Percentiles rank a stretch among this genome's conserved stretches.
These are phyloP conservation scores for Lepraria neglecta DNA, from an alignment of 495 filamentous ascomycete genomes.

Conservation along the genomic window DNA sequence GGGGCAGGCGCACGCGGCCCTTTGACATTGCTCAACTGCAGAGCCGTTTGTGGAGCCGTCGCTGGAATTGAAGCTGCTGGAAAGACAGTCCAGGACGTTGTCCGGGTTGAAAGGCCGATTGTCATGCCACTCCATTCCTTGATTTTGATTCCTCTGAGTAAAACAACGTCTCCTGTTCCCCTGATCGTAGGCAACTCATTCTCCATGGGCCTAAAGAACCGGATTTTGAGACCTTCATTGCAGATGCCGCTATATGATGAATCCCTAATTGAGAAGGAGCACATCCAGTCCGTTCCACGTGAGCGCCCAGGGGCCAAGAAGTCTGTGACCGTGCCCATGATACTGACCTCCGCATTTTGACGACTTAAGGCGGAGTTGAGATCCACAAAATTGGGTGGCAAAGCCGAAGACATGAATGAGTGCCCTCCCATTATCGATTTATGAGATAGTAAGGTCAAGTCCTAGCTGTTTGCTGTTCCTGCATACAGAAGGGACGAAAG, in stretches of 20 bases:
- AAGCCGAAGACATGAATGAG: slow-evolving; percentile 22
- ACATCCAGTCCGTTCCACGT: slow-evolving; percentile 34
- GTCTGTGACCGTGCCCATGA: slow-evolving; percentile 49
- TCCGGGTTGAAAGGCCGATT: slow-evolving; percentile 26
- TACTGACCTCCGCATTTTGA: slow-evolving; percentile 31
- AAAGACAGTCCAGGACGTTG: slow-evolving; percentile 29
- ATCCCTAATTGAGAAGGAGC: slow-evolving; percentile 49
- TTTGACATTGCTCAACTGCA: slow-evolving; percentile 31
- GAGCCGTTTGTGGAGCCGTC: slow-evolving; percentile 28
- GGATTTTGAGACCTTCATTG: slow-evolving; percentile 44
- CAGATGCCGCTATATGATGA: slow-evolving; percentile 30
- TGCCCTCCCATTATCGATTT: too few relatives aligned
- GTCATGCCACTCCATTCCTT: slow-evolving; percentile 28
- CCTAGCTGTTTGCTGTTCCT: too few relatives aligned
- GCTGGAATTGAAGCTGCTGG: slow-evolving; percentile 27
- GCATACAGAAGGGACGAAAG: too few relatives aligned
- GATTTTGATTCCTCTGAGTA: slow-evolving; percentile 42
- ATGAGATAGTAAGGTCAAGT: neutral
- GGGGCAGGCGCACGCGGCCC: slow-evolving; percentile 22
- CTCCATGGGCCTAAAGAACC: slow-evolving; percentile 43
- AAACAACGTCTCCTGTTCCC: slow-evolving; percentile 43
- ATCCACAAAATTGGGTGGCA: slow-evolving; percentile 32
- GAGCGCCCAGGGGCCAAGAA: slow-evolving; percentile 31
- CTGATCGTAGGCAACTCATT: slow-evolving; percentile 35
- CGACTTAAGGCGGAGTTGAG: slow-evolving; percentile 34